Base-by-base conservation (phyloP, 768 basidiomycete species). In the Leccinellum rugosiceps region DNA sequence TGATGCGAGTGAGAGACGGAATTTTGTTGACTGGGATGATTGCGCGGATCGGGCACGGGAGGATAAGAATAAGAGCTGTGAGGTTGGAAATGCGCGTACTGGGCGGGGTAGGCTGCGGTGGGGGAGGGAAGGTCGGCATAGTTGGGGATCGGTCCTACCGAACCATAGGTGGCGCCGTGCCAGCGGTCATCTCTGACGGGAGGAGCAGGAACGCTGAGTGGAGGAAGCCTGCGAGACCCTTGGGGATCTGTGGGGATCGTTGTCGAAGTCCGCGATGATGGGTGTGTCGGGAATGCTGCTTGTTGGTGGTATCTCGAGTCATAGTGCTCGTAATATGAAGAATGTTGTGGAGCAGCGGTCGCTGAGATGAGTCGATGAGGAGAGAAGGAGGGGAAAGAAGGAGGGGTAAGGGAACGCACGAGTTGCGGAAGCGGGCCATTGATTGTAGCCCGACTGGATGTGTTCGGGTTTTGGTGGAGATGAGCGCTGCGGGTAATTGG, bases 401-500 rank as follows among this genome's bases (percentile, higher is more conserved):
- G 61, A 64, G 64, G 63, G 61, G 19, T 19, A 43, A 55, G 65
- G 53, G 26, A 26, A 76, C 76, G 65, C 64, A 76, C 76, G 67
- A 21, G 68, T 44, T 44, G 67, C 50, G 17, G 69, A 67, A 2
- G 59, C 6, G 44, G 70, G 63, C 79, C 78, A 81, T 59, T 79
- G 79, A 62, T 75, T 71, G 67, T 83, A 83, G 51, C 77, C 65
- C 35, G 78, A 75, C 48, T 77, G 70, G 62, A 77, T 79, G 66
- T 84, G 80, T 60, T 87, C 85, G 67, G 77, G 78, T 65, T 83
- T 82, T 65, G 76, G 77, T 50, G 83, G 82, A 51, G 85, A 81
- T 53, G 86, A 80, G 65, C 86, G 81, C 76, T 86, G 85, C 32
- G 82, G 75, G 74, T 81, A 87, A 68, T 75, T 81, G 73, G 80